Evolutionary conservation across 495 filamentous ascomycete genomes (phyloP).

Genomic region (Darksidea phi): DNA sequence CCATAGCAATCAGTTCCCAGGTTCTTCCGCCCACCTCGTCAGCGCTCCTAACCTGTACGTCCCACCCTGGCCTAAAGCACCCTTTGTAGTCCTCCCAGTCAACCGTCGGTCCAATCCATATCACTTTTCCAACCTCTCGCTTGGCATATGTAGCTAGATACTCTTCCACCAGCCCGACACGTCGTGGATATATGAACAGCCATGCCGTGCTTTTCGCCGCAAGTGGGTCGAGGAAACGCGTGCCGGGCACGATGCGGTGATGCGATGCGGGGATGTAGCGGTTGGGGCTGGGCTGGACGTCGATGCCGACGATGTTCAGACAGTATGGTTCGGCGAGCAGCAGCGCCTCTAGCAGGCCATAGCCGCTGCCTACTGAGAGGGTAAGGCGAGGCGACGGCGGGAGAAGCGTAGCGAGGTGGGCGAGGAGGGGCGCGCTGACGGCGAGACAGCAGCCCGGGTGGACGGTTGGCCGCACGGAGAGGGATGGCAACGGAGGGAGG

Average conservation of each 20-base stretch:
- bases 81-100: slow-evolving; percentile 50
- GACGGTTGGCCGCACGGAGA: slow-evolving; percentile 13
- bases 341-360: slow-evolving; percentile 54
- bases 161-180: slow-evolving; percentile 46
- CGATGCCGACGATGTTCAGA: slow-evolving; percentile 48
- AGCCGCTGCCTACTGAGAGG: slow-evolving; percentile 57
- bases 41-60: slow-evolving; percentile 1
- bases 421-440: slow-evolving; percentile 48
- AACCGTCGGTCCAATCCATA: slow-evolving; percentile 54
- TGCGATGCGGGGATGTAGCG: slow-evolving; percentile 49
- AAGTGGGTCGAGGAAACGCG: slow-evolving; percentile 44
- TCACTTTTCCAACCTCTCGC: slow-evolving; percentile 40
- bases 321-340: slow-evolving; percentile 32
- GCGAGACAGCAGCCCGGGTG: slow-evolving; percentile 52
- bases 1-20: slow-evolving; percentile 26
- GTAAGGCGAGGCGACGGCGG: slow-evolving; percentile 46
- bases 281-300: slow-evolving; percentile 49
- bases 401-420: slow-evolving; percentile 43
- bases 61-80: slow-evolving; percentile 13
- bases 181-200: slow-evolving; percentile 60
- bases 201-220: slow-evolving; percentile 47
- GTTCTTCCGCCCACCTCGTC: slow-evolving; percentile 25
- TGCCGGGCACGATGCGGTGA: slow-evolving; percentile 48
- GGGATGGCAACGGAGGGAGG: slow-evolving; percentile 1
- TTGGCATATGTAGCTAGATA: slow-evolving; percentile 46